Conservation (phyloP, 176 grass and related monocot species). For the Oryza punctata region DNA sequence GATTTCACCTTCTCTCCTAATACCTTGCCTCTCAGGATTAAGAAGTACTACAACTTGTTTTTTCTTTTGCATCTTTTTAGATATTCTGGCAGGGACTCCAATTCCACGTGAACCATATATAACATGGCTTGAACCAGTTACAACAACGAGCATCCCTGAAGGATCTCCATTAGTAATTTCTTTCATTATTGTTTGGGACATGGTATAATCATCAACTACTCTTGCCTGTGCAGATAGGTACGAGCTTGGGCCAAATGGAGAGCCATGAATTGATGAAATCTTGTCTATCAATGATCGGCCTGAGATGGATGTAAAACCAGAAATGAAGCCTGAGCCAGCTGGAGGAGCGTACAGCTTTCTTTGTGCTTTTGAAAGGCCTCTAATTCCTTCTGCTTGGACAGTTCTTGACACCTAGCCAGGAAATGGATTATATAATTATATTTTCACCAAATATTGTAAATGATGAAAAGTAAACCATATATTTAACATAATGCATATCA, state of each 20-base stretch:
- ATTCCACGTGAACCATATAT: conserved; percentile 88
- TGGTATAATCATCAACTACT: conserved; percentile 96
- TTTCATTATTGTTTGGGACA: conserved; percentile 88
- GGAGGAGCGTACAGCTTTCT: conserved; percentile 85
- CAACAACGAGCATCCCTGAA: conserved; percentile 86
- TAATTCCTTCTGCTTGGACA: conserved; percentile 92
- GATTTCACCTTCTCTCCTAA: conserved; percentile 95
- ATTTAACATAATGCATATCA: conserved; percentile 3
- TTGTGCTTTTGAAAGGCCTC: conserved; percentile 75
- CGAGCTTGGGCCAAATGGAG: conserved; percentile 76
- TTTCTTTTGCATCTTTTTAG: conserved; percentile 96
- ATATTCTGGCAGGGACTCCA: conserved; percentile 90
- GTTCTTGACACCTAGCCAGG: conserved; percentile 79
- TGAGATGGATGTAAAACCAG: conserved; percentile 90
- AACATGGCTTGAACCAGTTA: conserved; percentile 90
- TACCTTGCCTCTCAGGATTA: conserved; percentile 96
- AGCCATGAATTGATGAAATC: conserved; percentile 60
- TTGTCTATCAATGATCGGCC: conserved; percentile 84
- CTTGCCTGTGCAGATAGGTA: conserved; percentile 95
- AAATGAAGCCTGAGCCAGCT: conserved; percentile 94
- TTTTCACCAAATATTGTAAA: conserved; percentile 21
- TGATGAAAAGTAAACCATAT: conserved; percentile 28
- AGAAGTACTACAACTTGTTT: conserved; percentile 91
- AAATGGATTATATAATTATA: conserved; percentile 23
- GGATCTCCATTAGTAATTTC: conserved; percentile 66